Percentiles rank a stretch among this genome's conserved stretches.
Conservation (phyloP, 768 basidiomycete genomes). For the Tephrocybe sp. region DNA sequence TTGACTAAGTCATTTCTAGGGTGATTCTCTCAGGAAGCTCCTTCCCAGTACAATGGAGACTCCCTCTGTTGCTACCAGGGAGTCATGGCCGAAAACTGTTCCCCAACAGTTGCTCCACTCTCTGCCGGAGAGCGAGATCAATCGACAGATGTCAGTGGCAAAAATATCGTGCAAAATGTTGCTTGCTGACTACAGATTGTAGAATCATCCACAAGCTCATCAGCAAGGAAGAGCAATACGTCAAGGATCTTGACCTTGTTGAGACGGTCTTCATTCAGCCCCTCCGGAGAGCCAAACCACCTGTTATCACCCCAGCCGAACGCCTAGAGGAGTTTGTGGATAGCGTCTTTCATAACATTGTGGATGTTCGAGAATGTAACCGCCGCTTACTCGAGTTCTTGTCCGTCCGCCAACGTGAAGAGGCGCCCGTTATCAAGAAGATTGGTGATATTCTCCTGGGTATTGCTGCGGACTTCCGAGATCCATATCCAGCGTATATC, state of each 20-base stretch:
- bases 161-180: neutral
- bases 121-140: constrained; percentile 76
- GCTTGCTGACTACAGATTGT: constrained; percentile 1
- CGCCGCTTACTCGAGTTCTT: constrained; percentile 79
- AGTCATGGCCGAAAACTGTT: constrained; percentile 49
- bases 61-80: constrained; percentile 46
- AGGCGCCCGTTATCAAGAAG: constrained; percentile 75
- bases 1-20: constrained; percentile 18
- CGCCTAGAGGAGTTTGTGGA: constrained; percentile 81
- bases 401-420: constrained; percentile 83
- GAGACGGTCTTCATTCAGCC: constrained; percentile 64
- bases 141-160: constrained; percentile 67
- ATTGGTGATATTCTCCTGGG: constrained; percentile 90
- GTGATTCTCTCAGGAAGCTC: constrained; percentile 28
- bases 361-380: constrained; percentile 81
- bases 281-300: constrained; percentile 42
- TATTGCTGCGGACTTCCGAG: constrained; percentile 84
- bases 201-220: constrained; percentile 89
- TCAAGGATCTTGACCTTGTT: constrained; percentile 83
- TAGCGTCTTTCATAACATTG: constrained; percentile 85
- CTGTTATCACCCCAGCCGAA: constrained; percentile 44
- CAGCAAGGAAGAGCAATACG: constrained; percentile 85
- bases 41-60: constrained; percentile 24
- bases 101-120: constrained; percentile 37
- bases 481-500: constrained; percentile 84